phyloP scores from a whole-genome alignment of 495 filamentous ascomycete species.

The Aspergillus ellipticus region DNA sequence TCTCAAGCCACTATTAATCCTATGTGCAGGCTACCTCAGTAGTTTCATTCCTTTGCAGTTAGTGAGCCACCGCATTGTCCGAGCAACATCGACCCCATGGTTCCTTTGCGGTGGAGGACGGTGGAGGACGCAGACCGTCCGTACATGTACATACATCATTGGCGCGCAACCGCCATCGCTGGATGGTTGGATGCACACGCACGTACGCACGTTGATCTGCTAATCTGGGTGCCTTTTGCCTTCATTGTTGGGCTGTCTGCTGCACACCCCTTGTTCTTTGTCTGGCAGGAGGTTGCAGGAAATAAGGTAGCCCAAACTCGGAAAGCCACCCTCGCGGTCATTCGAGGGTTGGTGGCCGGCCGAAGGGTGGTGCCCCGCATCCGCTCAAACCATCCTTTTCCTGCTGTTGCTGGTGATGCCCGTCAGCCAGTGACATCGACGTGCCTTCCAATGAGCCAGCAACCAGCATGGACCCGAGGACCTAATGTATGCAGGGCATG shows the following conservation, averaged over 20 bases:
- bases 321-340: background rate
- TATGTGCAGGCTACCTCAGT: slow-evolving; percentile 14
- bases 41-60: slow-evolving; percentile 12
- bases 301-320: background rate
- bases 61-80: slow-evolving; percentile 14
- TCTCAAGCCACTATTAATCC: slow-evolving; percentile 11
- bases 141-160: slow-evolving; percentile 10
- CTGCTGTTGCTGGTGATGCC: slow-evolving; percentile 8
- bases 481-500: slow-evolving; percentile 17
- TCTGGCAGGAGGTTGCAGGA: background rate
- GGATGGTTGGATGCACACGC: background rate
- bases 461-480: slow-evolving; percentile 3
- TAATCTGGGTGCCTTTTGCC: background rate
- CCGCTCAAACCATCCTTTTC: slow-evolving; percentile 2
- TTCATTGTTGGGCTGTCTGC: background rate
- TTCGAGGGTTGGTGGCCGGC: background rate
- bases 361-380: slow-evolving; percentile 17
- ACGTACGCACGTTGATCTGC: background rate
- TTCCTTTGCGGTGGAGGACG: slow-evolving; percentile 11
- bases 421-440: slow-evolving; percentile 1
- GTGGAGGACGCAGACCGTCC: background rate
- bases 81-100: slow-evolving; percentile 21
- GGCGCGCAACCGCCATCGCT: background rate
- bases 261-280: background rate
- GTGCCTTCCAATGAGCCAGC: slow-evolving; percentile 2